These are phyloP conservation scores for Acanthamoeba healyi DNA, from an alignment of 208 protist genomes.

Conservation along the genomic window DNA sequence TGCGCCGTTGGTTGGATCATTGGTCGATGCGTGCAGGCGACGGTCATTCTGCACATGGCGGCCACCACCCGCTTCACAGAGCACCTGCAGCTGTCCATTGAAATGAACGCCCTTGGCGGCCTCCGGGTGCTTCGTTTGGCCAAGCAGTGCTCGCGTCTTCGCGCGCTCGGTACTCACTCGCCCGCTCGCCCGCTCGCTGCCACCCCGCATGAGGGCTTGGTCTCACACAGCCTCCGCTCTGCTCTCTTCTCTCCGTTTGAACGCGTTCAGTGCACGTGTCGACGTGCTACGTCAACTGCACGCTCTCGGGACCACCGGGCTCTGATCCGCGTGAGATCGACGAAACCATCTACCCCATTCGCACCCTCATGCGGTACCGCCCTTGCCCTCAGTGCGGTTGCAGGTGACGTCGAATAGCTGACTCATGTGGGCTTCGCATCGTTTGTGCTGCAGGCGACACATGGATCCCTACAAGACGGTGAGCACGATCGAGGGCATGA, in stretches of 20 bases:
- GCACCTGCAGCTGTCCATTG: not conserved
- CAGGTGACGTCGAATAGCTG: no score
- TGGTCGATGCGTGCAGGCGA: no score
- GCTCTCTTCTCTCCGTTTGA: not conserved
- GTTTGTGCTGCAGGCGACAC: not conserved
- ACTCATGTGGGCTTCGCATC: not conserved
- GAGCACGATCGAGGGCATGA: conserved; percentile 51
- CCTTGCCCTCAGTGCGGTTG: not conserved
- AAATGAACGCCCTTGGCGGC: conserved; percentile 1
- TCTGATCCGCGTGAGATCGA: conserved; percentile 10
- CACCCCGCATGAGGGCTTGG: not conserved
- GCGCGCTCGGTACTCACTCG: not conserved
- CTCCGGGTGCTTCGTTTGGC: conserved; percentile 36
- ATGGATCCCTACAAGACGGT: conserved; percentile 26
- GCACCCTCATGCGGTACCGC: conserved; percentile 4
- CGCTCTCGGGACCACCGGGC: not conserved
- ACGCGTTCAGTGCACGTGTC: conserved; percentile 43
- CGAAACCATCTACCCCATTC: conserved; percentile 24
- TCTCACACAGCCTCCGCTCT: not conserved
- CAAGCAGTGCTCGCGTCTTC: not conserved
- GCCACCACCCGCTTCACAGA: conserved; percentile 29
- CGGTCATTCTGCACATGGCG: conserved; percentile 13
- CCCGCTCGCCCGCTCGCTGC: no score
- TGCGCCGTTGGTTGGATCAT: no score
- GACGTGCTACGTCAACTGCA: conserved; percentile 44